A percentile compares a stretch with the other conserved stretches of the same genome.
These are phyloP conservation scores for Candida sanyaensis DNA, from an alignment of 1,139 yeast genomes.

Conservation along the genomic window DNA sequence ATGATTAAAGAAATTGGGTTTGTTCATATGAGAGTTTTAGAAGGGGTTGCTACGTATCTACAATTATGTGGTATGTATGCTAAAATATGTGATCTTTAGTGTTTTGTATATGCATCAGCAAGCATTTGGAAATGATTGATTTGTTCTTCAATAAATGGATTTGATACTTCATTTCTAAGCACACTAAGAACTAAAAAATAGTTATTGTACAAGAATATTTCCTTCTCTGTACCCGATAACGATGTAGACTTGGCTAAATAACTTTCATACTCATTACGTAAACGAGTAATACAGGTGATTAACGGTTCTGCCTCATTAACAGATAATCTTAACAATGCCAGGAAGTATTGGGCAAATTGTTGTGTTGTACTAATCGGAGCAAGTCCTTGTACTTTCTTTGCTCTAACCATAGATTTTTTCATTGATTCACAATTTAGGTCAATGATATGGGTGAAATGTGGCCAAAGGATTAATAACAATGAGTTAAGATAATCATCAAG, in stretches of 20 bases:
- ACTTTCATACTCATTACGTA: constrained; percentile 79
- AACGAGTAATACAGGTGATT: constrained; percentile 62
- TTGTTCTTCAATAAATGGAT: constrained; percentile 56
- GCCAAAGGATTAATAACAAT: constrained; percentile 75
- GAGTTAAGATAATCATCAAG: constrained; percentile 74
- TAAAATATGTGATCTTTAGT: constrained; percentile 44
- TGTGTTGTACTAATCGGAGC: constrained; percentile 66
- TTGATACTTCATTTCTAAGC: constrained; percentile 44
- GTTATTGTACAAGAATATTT: constrained; percentile 75
- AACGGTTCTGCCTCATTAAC: constrained; percentile 64
- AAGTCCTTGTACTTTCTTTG: constrained; percentile 42
- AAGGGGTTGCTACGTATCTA: constrained; percentile 86
- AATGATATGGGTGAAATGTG: constrained; percentile 73
- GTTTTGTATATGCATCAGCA: constrained; percentile 56
- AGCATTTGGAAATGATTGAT: constrained; percentile 61
- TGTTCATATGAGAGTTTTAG: constrained; percentile 87
- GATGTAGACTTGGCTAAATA: constrained; percentile 64
- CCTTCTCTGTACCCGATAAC: constrained; percentile 51
- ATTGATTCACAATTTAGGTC: constrained; percentile 77
- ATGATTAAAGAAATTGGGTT: constrained; percentile 85
- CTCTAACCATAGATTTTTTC: constrained; percentile 31
- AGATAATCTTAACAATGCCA: constrained; percentile 68
- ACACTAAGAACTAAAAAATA: constrained; percentile 59
- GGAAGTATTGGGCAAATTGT: constrained; percentile 74
- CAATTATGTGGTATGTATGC: constrained; percentile 86